These are phyloP conservation scores for Garcia nutans DNA, from an alignment of 345 rosid genomes.

Conservation along the genomic window DNA sequence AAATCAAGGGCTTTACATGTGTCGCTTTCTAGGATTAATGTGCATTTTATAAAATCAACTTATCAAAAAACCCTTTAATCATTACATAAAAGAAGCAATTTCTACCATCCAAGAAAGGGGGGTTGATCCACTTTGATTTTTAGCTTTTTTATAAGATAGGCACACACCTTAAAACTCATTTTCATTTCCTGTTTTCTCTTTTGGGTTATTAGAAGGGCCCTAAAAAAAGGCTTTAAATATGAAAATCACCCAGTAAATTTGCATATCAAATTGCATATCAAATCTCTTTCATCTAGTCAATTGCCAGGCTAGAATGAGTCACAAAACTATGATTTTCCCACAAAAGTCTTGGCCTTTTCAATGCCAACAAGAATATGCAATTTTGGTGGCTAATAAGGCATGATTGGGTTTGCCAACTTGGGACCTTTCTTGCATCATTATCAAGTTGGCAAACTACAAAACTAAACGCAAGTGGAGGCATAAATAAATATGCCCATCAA, in stretches of 20 bases:
- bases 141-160: constrained; percentile 9
- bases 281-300: background rate
- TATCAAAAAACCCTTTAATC: constrained; percentile 17
- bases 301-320: background rate
- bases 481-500: background rate
- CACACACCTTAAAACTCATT: background rate
- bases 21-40: background rate
- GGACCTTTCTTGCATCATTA: background rate
- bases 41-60: background rate
- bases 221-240: background rate
- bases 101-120: constrained; percentile 29
- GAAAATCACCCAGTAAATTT: background rate
- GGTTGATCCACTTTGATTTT: constrained; percentile 9
- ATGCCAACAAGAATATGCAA: constrained; percentile 25
- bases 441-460: background rate
- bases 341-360: constrained; percentile 13
- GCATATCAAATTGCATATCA: background rate
- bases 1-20: background rate
- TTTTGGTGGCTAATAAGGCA: constrained; percentile 27
- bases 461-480: background rate
- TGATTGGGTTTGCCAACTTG: background rate
- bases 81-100: constrained; percentile 27
- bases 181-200: background rate
- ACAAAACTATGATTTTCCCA: constrained; percentile 22
- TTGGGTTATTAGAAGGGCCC: background rate